These are phyloP conservation scores for Aspergillus taichungensis DNA, from an alignment of 495 filamentous ascomycete genomes.

Conservation along the genomic window DNA sequence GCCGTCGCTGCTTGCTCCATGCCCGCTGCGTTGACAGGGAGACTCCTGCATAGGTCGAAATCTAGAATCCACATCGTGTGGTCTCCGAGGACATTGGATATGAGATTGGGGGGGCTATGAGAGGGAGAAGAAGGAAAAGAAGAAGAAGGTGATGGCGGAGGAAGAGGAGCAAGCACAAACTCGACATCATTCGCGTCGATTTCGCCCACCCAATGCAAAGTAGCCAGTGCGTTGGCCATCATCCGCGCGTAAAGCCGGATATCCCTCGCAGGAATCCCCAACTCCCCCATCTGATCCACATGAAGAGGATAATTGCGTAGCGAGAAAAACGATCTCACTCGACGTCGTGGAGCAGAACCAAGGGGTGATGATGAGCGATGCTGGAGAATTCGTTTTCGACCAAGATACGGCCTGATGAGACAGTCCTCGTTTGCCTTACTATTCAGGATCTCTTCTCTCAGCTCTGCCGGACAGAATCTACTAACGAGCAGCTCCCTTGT, in stretches of 20 bases:
- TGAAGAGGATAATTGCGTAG: conserved; percentile 43
- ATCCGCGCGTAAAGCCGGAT: conserved; percentile 16
- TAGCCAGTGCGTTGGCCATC: conserved; percentile 39
- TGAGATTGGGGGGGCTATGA: neutral
- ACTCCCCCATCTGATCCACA: conserved; percentile 36
- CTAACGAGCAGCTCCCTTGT: conserved; percentile 22
- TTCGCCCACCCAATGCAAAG: conserved; percentile 33
- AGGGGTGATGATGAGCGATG: neutral
- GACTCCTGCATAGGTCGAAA: conserved; percentile 31
- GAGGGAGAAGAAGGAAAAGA: neutral
- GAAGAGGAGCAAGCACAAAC: conserved; percentile 34
- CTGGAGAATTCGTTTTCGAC: conserved; percentile 18
- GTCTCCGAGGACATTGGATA: conserved; percentile 5
- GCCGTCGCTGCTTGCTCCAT: conserved; percentile 23
- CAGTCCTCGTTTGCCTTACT: conserved; percentile 31
- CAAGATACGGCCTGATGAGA: conserved; percentile 37
- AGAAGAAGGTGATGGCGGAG: neutral
- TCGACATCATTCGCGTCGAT: conserved; percentile 44
- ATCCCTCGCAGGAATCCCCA: conserved; percentile 17
- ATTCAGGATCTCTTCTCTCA: conserved; percentile 14
- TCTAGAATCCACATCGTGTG: conserved; percentile 37
- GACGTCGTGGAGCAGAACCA: neutral
- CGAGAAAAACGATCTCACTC: conserved; percentile 17
- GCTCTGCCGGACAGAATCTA: conserved; percentile 21
- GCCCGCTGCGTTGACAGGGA: conserved; percentile 23